Conservation (phyloP, 805 yeast genomes). For the Saccharomycopsis sp. region DNA sequence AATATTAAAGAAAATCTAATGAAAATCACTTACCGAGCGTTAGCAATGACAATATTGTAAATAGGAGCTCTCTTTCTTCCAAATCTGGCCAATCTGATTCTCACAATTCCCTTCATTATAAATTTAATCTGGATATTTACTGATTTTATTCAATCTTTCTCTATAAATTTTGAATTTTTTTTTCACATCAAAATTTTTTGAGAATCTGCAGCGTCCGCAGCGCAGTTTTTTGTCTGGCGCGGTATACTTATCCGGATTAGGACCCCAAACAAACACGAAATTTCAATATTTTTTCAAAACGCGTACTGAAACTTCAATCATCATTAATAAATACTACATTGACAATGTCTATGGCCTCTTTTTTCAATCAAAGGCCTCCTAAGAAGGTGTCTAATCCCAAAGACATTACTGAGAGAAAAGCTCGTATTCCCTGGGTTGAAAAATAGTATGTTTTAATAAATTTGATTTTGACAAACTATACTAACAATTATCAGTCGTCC, state of each 20-base stretch:
- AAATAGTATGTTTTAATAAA: slow-evolving; percentile 40
- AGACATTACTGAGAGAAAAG: slow-evolving; percentile 3
- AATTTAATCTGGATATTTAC: neutral
- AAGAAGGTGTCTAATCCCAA: neutral
- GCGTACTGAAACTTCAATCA: no score
- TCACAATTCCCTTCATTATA: slow-evolving; percentile 64
- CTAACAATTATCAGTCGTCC: slow-evolving; percentile 79
- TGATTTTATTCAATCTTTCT: neutral
- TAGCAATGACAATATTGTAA: slow-evolving; percentile 86
- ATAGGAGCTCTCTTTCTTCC: slow-evolving; percentile 83
- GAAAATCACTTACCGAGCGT: slow-evolving; percentile 29
- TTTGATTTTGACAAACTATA: neutral
- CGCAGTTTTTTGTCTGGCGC: no score
- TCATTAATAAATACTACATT: no score
- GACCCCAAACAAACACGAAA: no score
- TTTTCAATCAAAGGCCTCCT: slow-evolving; percentile 6
- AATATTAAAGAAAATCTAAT: no score
- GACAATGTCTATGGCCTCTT: slow-evolving; percentile 4
- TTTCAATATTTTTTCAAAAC: no score
- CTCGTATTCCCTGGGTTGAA: slow-evolving; percentile 75
- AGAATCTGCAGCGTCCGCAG: no score
- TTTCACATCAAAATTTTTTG: no score
- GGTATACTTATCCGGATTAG: no score
- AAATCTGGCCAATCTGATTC: slow-evolving; percentile 85
- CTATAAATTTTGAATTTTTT: neutral